Evolutionary conservation across 2,329 filamentous ascomycete species (phyloP).

Genomic region (Pseudogymnoascus pannorum): DNA sequence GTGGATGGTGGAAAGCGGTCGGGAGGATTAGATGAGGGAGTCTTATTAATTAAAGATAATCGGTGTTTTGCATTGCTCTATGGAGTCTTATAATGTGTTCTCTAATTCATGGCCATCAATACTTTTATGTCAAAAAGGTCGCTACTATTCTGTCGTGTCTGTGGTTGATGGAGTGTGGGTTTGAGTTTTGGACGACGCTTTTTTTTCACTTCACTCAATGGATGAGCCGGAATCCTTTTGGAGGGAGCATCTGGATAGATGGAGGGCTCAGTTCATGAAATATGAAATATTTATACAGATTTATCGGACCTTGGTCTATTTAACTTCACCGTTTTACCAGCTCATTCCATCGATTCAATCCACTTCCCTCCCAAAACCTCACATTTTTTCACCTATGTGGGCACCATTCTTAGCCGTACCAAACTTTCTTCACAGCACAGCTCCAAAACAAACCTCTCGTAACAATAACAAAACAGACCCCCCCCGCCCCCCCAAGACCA

Average conservation of each 20-base stretch:
- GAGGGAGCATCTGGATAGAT: background rate
- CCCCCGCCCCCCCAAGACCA: too few species aligned
- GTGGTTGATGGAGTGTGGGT: too few species aligned
- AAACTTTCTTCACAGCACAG: background rate
- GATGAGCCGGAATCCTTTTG: background rate
- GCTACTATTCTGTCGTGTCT: too few species aligned
- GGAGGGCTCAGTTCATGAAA: background rate
- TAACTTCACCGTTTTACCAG: background rate
- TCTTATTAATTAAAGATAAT: background rate
- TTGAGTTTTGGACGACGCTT: too few species aligned
- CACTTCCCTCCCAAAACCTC: background rate
- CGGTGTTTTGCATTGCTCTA: background rate
- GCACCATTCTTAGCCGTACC: background rate
- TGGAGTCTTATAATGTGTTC: background rate
- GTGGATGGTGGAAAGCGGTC: background rate
- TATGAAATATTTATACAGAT: background rate
- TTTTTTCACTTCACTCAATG: too few species aligned
- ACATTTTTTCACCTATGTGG: background rate
- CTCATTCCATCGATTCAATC: background rate
- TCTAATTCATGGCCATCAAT: background rate
- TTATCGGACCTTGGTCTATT: background rate
- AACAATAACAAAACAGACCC: background rate
- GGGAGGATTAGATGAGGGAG: background rate
- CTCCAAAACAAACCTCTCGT: background rate
- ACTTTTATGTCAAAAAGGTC: too few species aligned